Conservation (phyloP, 2,329 filamentous ascomycete species). For the Colletotrichum sp. region DNA sequence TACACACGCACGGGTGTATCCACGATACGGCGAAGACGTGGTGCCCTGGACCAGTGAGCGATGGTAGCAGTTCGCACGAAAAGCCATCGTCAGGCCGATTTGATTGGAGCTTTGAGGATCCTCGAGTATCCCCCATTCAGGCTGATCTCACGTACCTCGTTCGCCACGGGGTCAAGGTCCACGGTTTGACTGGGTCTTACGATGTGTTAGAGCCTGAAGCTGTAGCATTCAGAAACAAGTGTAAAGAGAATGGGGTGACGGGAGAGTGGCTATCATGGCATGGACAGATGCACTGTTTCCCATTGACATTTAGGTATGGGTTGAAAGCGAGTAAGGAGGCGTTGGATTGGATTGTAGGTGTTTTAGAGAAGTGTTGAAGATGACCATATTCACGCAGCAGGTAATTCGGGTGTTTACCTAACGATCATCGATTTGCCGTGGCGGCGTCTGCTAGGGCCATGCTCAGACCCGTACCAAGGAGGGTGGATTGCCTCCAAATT, state of each 20-base stretch:
- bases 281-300: slow-evolving; percentile 66
- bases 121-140: slow-evolving; percentile 53
- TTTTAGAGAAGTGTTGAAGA: not conserved
- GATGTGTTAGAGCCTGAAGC: slow-evolving; percentile 61
- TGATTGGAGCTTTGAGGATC: slow-evolving; percentile 37
- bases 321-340: slow-evolving; percentile 51
- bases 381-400: accelerated
- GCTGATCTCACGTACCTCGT: slow-evolving; percentile 39
- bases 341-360: slow-evolving; percentile 49
- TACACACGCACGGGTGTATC: slow-evolving; percentile 25
- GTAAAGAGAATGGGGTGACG: slow-evolving; percentile 43
- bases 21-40: slow-evolving; percentile 28
- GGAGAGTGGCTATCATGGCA: slow-evolving; percentile 66
- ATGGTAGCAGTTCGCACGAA: not conserved
- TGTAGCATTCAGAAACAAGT: slow-evolving; percentile 50
- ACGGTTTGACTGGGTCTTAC: slow-evolving; percentile 56
- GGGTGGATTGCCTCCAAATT: not conserved
- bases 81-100: too few relatives aligned
- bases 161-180: slow-evolving; percentile 45
- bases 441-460: accelerated
- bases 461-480: accelerated
- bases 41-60: slow-evolving; percentile 11
- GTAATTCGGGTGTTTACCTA: accelerated
- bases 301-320: slow-evolving; percentile 53
- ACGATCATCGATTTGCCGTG: not conserved